phyloP scores from a whole-genome alignment of 2,329 filamentous ascomycete genomes.

The Fusarium annulatum region DNA sequence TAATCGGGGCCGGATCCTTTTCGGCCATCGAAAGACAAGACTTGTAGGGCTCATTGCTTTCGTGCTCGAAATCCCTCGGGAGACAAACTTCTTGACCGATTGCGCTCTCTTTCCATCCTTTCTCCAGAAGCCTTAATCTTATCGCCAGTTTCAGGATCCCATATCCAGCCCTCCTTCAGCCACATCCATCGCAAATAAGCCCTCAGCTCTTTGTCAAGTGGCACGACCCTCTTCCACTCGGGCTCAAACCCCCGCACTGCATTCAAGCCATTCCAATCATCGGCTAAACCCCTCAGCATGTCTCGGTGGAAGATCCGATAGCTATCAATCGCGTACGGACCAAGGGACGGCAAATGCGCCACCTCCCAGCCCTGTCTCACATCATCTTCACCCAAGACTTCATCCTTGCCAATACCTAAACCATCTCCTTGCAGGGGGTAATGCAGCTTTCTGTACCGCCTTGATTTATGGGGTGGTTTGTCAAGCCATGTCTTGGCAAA shows the following conservation, averaged over 20 bases:
- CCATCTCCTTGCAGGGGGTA: slow-evolving; percentile 18
- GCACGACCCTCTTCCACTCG: slow-evolving; percentile 31
- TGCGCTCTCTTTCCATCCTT: neutral
- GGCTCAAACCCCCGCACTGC: slow-evolving; percentile 1
- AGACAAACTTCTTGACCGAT: neutral
- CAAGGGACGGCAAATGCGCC: slow-evolving; percentile 26
- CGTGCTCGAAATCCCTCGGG: neutral
- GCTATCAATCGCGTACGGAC: slow-evolving; percentile 31
- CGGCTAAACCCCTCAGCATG: slow-evolving; percentile 2
- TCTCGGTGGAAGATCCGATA: slow-evolving; percentile 33
- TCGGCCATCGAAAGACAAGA: neutral
- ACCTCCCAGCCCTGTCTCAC: slow-evolving; percentile 32
- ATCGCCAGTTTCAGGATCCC: slow-evolving; percentile 21
- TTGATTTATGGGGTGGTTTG: neutral
- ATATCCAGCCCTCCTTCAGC: slow-evolving; percentile 29
- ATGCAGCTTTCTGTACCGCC: slow-evolving; percentile 24
- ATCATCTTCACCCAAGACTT: slow-evolving; percentile 12
- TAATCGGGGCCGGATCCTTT: neutral
- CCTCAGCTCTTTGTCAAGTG: slow-evolving; percentile 29
- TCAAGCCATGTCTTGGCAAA: slow-evolving; percentile 26
- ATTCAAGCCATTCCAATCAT: neutral
- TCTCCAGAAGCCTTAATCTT: neutral
- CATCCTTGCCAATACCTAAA: slow-evolving; percentile 4
- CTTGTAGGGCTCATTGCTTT: neutral
- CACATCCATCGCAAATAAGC: slow-evolving; percentile 33